Conservation (phyloP, 2,329 filamentous ascomycete species). For the Fusarium mexicanum region DNA sequence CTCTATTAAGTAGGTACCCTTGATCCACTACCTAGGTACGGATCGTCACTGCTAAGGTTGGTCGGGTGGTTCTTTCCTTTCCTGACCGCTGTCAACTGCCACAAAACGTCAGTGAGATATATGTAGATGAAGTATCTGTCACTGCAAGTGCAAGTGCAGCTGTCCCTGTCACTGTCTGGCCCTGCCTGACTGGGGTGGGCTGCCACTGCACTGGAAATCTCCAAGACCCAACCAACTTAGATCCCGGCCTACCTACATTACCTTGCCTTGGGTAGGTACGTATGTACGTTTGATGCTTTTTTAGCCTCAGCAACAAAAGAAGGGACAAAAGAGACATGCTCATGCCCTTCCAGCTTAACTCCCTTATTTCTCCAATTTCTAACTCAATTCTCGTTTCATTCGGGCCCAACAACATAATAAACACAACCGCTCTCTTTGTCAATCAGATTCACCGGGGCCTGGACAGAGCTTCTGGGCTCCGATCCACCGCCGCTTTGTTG, state of each 20-base stretch:
- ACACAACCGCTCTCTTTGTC: conserved; percentile 13
- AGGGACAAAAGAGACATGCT: not conserved
- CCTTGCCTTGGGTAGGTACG: not conserved
- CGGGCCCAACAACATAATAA: not conserved
- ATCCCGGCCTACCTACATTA: not conserved
- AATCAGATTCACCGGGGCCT: conserved; percentile 16
- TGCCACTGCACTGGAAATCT: not conserved
- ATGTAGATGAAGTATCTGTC: not conserved
- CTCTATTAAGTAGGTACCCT: not conserved
- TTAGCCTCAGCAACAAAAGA: conserved; percentile 2
- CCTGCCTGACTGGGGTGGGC: not conserved
- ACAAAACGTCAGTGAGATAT: not conserved
- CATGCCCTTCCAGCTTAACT: not conserved
- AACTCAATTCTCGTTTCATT: not conserved
- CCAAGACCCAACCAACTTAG: not conserved
- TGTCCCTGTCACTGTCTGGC: not conserved
- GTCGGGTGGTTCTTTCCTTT: not conserved
- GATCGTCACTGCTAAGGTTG: conserved; percentile 3
- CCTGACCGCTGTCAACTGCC: conserved; percentile 3
- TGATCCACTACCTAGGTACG: not conserved
- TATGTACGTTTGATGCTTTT: not conserved
- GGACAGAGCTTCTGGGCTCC: conserved; percentile 37
- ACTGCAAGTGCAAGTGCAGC: not conserved
- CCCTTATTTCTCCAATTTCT: not conserved
- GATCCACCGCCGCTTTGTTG: conserved; percentile 35